Conservation (phyloP, 1,139 yeast genomes). For the Diutina mesorugosa region DNA sequence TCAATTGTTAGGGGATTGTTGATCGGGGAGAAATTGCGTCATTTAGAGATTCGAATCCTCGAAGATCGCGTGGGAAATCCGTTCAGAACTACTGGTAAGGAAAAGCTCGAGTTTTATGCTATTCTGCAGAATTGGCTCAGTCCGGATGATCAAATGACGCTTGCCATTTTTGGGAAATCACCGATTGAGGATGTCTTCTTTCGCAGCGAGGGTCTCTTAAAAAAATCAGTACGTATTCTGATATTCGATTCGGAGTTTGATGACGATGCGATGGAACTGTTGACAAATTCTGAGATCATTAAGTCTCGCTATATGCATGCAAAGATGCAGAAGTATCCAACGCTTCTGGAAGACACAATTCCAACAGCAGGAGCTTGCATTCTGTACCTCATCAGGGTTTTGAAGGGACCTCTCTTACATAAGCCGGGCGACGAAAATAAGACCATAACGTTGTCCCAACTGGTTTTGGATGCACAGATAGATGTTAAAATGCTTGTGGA, state of each 20-base stretch:
- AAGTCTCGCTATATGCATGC: constrained; percentile 14
- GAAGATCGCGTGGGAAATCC: constrained; percentile 3
- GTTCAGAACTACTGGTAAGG: constrained; percentile 6
- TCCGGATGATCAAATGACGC: background rate
- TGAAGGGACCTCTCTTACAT: constrained; percentile 46
- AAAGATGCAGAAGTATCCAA: background rate
- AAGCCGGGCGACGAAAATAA: constrained; percentile 30
- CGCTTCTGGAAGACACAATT: constrained; percentile 12
- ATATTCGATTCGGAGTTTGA: constrained; percentile 20
- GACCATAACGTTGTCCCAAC: constrained; percentile 37
- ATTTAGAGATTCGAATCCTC: constrained; percentile 20
- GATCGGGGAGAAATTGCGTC: constrained; percentile 12
- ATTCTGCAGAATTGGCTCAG: constrained; percentile 15
- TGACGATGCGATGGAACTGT: constrained; percentile 13
- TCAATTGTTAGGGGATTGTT: constrained; percentile 5
- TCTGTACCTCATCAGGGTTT: constrained; percentile 41
- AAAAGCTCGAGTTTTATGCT: constrained; percentile 26
- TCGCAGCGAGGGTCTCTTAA: constrained; percentile 14
- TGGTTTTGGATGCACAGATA: constrained; percentile 38
- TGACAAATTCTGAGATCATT: constrained; percentile 16
- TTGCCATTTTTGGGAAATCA: background rate
- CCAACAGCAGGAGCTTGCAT: constrained; percentile 45
- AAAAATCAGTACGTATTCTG: constrained; percentile 22
- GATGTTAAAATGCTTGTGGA: constrained; percentile 39
- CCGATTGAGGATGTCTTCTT: constrained; percentile 25